These are phyloP conservation scores for Kodamaea sagamina DNA, from an alignment of 805 yeast genomes.

Conservation along the genomic window DNA sequence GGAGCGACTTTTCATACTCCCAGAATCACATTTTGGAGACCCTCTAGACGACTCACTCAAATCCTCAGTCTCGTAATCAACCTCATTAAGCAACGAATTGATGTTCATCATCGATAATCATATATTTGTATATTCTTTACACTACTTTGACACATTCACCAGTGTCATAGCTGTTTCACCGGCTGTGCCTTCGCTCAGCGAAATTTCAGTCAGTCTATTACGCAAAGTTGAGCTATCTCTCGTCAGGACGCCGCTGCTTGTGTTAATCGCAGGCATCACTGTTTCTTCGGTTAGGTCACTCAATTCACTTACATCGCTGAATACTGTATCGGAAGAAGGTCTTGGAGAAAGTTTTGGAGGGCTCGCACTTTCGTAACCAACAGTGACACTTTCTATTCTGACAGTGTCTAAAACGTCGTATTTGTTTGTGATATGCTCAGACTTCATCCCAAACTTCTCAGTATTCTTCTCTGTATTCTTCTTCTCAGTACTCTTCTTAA, in stretches of 20 bases:
- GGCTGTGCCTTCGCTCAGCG: not conserved
- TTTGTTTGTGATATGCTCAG: not conserved
- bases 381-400: slow-evolving; percentile 6
- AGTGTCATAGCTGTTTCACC: slow-evolving; percentile 5
- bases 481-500: not conserved
- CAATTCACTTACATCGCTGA: too few relatives aligned
- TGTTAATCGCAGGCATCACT: not conserved
- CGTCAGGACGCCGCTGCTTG: not conserved
- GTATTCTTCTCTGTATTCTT: not conserved
- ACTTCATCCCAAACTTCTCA: not conserved
- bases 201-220: slow-evolving; percentile 4
- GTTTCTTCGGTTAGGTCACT: not conserved
- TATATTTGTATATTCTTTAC: not conserved
- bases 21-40: too few relatives aligned
- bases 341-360: not conserved
- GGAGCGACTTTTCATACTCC: too few relatives aligned
- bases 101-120: too few relatives aligned
- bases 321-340: not conserved
- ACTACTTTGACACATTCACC: not conserved
- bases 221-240: not conserved
- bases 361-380: slow-evolving; percentile 1
- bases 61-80: too few relatives aligned
- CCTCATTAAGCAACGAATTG: too few relatives aligned
- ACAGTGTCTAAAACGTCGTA: slow-evolving; percentile 7
- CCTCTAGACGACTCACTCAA: too few relatives aligned